Evolutionary conservation across 164 flowering plant genomes (phyloP).

Genomic region (Magnolia kwangsiensis): DNA sequence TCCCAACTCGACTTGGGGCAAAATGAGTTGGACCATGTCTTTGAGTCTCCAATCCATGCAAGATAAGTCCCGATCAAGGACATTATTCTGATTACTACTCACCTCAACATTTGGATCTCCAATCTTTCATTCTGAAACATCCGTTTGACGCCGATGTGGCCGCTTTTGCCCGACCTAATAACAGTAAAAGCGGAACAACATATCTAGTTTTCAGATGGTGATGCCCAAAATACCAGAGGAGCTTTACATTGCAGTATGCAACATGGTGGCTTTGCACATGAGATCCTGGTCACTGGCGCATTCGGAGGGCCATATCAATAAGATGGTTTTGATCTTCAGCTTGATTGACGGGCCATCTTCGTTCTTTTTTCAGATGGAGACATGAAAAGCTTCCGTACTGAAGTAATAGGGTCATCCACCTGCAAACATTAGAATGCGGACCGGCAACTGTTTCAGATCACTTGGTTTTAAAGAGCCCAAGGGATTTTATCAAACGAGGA

Average conservation of each 20-base stretch:
- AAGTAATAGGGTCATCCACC: slow-evolving; percentile 79
- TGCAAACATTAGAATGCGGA: slow-evolving; percentile 20
- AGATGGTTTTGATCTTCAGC: slow-evolving; percentile 7
- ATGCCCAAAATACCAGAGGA: neutral
- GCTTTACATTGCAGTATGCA: neutral
- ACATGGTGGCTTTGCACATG: neutral
- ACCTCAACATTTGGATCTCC: neutral
- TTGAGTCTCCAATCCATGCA: too few relatives aligned
- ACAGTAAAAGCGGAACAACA: neutral
- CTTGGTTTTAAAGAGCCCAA: neutral
- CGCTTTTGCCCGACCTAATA: neutral
- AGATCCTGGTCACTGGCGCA: neutral
- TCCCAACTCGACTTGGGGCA: too few relatives aligned
- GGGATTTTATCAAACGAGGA: neutral
- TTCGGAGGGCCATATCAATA: neutral
- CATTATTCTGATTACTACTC: neutral
- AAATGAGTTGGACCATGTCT: too few relatives aligned
- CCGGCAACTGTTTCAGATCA: neutral
- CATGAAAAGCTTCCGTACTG: slow-evolving; percentile 61
- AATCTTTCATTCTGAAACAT: neutral
- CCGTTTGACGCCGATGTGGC: neutral
- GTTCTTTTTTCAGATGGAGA: slow-evolving; percentile 54
- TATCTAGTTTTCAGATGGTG: neutral
- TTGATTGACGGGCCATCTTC: slow-evolving; percentile 26
- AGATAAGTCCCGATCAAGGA: neutral